Conservation (phyloP, 805 yeast genomes). For the Wickerhamomyces sydowiorum region DNA sequence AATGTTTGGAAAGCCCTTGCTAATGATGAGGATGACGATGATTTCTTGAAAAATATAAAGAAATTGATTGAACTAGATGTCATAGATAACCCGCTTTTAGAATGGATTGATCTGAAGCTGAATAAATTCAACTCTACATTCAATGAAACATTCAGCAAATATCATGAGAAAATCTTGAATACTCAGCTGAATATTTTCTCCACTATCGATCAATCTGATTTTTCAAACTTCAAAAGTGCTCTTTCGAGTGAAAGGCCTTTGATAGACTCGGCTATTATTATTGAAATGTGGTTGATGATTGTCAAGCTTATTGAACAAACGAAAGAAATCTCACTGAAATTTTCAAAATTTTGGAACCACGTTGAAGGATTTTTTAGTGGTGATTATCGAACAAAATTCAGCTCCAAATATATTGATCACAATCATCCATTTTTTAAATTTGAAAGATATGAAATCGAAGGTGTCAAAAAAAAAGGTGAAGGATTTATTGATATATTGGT, state of each 20-base stretch:
- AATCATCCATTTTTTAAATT: constrained; percentile 34
- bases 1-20: constrained; percentile 45
- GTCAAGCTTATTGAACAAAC: constrained; percentile 36
- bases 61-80: constrained; percentile 59
- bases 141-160: constrained; percentile 35
- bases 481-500: constrained; percentile 31
- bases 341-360: constrained; percentile 47
- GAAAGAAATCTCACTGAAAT: constrained; percentile 30
- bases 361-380: constrained; percentile 51
- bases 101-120: constrained; percentile 53
- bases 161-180: constrained; percentile 32
- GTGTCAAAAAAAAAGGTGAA: constrained; percentile 33
- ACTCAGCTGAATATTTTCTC: constrained; percentile 35
- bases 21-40: constrained; percentile 10
- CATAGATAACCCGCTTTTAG: constrained; percentile 56
- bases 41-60: constrained; percentile 40
- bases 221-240: constrained; percentile 21
- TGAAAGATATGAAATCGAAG: constrained; percentile 35
- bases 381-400: constrained; percentile 33
- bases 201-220: constrained; percentile 30
- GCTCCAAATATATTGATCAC: constrained; percentile 23
- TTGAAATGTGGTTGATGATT: constrained; percentile 55
- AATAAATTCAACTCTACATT: constrained; percentile 33
- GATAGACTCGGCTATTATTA: constrained; percentile 47
- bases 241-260: constrained; percentile 21